A percentile compares a stretch with the other conserved stretches of the same genome.
Conservation (phyloP, 768 basidiomycete genomes). For the Boletellus sp. region DNA sequence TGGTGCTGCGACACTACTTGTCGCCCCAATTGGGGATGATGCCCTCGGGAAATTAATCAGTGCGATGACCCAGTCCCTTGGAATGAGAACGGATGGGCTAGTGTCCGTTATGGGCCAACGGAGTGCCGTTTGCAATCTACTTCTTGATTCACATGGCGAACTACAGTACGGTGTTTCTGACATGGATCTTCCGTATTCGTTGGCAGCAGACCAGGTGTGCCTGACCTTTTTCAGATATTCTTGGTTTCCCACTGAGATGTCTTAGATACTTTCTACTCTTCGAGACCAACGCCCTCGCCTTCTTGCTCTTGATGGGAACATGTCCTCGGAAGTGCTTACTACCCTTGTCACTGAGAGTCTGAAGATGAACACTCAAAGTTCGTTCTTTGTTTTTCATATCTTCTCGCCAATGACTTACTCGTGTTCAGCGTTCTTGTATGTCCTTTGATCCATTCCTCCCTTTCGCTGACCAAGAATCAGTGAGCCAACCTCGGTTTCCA, state of each 20-base stretch:
- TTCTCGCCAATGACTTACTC: slow-evolving; percentile 4
- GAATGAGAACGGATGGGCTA: slow-evolving; percentile 82
- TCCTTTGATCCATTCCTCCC: slow-evolving; percentile 4
- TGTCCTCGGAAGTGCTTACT: slow-evolving; percentile 51
- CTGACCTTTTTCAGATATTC: not conserved
- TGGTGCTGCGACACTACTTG: slow-evolving; percentile 47
- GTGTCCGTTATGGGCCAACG: slow-evolving; percentile 39
- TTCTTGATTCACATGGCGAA: slow-evolving; percentile 67
- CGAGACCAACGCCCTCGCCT: slow-evolving; percentile 47
- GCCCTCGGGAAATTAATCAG: slow-evolving; percentile 65
- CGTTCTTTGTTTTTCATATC: slow-evolving; percentile 19
- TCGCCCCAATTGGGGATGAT: slow-evolving; percentile 78
- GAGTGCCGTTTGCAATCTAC: slow-evolving; percentile 85
- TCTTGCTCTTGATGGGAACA: slow-evolving; percentile 76
- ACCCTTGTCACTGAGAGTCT: slow-evolving; percentile 51
- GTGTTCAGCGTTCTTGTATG: slow-evolving; percentile 71
- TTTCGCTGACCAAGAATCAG: slow-evolving; percentile 35
- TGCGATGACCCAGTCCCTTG: slow-evolving; percentile 52
- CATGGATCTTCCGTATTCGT: slow-evolving; percentile 65
- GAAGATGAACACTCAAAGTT: slow-evolving; percentile 50
- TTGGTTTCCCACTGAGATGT: not conserved
- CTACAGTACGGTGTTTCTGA: slow-evolving; percentile 88
- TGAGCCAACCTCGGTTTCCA: slow-evolving; percentile 91
- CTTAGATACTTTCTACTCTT: slow-evolving; percentile 53
- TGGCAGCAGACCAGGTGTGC: slow-evolving; percentile 45